Conservation (phyloP, 225 moss, liverwort and hornwort species). For the Rhytidiadelphus loreus region DNA sequence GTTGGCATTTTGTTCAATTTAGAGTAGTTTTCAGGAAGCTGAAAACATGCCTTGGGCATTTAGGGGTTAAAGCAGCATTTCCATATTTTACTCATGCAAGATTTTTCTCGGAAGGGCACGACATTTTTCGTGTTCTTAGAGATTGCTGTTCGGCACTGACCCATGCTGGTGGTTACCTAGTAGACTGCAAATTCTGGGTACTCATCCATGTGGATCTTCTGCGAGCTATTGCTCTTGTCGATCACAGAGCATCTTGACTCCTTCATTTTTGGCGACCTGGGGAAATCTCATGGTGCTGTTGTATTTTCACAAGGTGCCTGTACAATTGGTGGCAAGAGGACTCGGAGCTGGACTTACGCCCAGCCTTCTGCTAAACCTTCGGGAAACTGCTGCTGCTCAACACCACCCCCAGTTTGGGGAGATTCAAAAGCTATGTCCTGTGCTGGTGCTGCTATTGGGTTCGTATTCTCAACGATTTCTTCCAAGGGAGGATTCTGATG, state of each 20-base stretch:
- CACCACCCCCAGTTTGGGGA: neutral
- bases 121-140: neutral
- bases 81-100: neutral
- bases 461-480: slow-evolving; percentile 1
- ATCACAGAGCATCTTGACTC: neutral
- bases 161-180: neutral
- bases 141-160: neutral
- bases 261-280: neutral
- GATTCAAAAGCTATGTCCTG: slow-evolving; percentile 9
- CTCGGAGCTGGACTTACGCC: slow-evolving; percentile 5
- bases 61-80: neutral
- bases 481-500: slow-evolving; percentile 12
- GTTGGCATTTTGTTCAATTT: too few species aligned
- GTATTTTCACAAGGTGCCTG: neutral
- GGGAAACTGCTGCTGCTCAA: slow-evolving; percentile 11
- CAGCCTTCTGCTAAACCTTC: slow-evolving; percentile 30
- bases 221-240: neutral
- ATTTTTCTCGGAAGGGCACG: neutral
- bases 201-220: neutral
- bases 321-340: slow-evolving; percentile 1
- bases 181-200: neutral
- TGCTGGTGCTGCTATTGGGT: neutral
- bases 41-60: too few species aligned
- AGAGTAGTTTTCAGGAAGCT: too few species aligned
- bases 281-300: neutral